Evolutionary conservation across 176 grass and related monocot genomes (phyloP).

Genomic region (Ananas comosus): DNA sequence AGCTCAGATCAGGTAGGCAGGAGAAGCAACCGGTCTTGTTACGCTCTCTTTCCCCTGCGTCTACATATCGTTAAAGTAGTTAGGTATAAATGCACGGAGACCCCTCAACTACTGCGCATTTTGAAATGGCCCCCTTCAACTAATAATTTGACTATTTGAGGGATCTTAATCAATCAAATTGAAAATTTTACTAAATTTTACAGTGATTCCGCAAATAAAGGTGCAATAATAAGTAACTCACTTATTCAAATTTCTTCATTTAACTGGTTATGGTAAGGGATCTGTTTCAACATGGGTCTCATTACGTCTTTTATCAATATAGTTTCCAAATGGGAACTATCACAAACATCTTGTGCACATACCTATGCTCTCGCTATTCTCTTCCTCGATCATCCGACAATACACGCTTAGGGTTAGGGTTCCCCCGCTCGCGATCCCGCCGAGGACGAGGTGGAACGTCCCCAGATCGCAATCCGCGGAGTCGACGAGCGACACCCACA

Average conservation of each 20-base stretch:
- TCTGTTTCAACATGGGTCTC: background rate
- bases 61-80: background rate
- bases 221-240: background rate
- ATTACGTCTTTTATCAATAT: background rate
- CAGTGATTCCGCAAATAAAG: background rate
- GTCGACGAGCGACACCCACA: conserved; percentile 74
- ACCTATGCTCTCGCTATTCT: conserved; percentile 1
- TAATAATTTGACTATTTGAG: too few relatives aligned
- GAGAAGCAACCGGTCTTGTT: conserved; percentile 56
- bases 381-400: conserved; percentile 60
- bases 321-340: conserved; percentile 22
- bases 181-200: too few relatives aligned
- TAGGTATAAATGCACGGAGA: too few relatives aligned
- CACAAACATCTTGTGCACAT: conserved; percentile 11
- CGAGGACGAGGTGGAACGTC: conserved; percentile 60
- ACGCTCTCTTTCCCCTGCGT: conserved; percentile 32
- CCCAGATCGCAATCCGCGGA: conserved; percentile 42
- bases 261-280: too few relatives aligned
- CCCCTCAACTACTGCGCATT: too few relatives aligned
- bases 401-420: conserved; percentile 55
- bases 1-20: conserved; percentile 75
- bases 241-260: too few relatives aligned
- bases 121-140: too few relatives aligned
- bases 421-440: conserved; percentile 43
- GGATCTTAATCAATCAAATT: too few relatives aligned